Conservation (phyloP, 2,329 filamentous ascomycete genomes). For the Colletotrichum endophyticum region DNA sequence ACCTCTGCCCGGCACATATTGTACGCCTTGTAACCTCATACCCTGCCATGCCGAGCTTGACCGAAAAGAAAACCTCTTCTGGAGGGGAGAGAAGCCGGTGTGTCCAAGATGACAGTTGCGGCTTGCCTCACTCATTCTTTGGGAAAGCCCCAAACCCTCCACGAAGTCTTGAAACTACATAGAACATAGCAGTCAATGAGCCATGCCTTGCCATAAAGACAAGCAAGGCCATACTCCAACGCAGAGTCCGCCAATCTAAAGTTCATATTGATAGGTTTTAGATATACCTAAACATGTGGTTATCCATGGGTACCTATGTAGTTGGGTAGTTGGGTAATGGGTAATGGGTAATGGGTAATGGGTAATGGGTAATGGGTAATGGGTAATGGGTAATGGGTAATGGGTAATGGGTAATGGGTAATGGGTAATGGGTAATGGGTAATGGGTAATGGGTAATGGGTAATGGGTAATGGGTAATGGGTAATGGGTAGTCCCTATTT, state of each 20-base stretch:
- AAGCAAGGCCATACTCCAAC: not conserved
- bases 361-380: too few species aligned
- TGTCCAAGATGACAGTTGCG: too few species aligned
- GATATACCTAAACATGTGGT: not conserved
- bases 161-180: not conserved
- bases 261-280: not conserved
- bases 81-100: too few species aligned
- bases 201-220: not conserved
- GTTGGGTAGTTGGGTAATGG: not conserved
- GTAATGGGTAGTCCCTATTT: not conserved
- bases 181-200: fast-evolving
- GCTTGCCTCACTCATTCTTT: not conserved
- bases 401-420: too few species aligned
- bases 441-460: too few species aligned
- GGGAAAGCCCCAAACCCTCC: not conserved
- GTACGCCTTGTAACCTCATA: too few species aligned
- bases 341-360: not conserved
- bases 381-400: too few species aligned
- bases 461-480: too few species aligned
- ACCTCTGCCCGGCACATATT: not conserved
- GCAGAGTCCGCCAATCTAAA: not conserved
- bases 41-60: too few species aligned
- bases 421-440: too few species aligned
- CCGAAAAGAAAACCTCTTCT: too few species aligned
- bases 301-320: not conserved